Base-by-base conservation (phyloP, 1,284 basidiomycete species). In the Ceratobasidium theobromae region DNA sequence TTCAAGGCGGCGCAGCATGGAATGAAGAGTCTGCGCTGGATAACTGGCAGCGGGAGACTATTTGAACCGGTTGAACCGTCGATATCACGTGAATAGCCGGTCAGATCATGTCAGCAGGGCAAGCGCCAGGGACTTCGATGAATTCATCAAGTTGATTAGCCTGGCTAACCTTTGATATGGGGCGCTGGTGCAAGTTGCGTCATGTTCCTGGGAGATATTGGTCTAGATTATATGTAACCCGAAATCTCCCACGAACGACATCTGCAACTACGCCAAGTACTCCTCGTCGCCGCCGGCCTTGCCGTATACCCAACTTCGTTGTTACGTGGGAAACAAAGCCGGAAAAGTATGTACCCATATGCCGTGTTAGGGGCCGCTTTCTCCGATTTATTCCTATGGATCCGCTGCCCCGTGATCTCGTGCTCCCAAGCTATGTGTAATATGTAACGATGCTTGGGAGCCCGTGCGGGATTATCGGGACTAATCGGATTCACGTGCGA, bases 381-480 rank as follows among this genome's bases (percentile, higher is more conserved):
- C 45, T 48, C 45, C 45, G 45, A 25, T 14, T 32, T 64, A 49
- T 40, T 32, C 60, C 58, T 51, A 49, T 28, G 28, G 53, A 64
- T 41, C 60, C 35, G 33, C 18, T 32, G 27, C 49, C 33, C 33
- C 49, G 4, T 28, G 27, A 4, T 25, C 27, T 25, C 49, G 30
- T 53, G 32, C 38, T 64, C 49, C 16, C 38, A 45, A 25, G 38
- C 38, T 18, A 49, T 43, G 27, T 33, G 48, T 3, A 25, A 52
- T 25, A 52, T n/a, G n/a, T n/a, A n/a, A n/a, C n/a, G n/a, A n/a
- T n/a, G 28, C 49, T 52, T 52, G 49, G 23, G 49, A 52, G 33
- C 54, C 14, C 46, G 21, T 18, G 32, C 60, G 60, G 60, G 49
- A 64, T 28, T 64, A 64, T 35, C 60, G 60, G 60, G 43, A 64